Conservation (phyloP, 768 basidiomycete genomes). For the Auriculariales sp. region DNA sequence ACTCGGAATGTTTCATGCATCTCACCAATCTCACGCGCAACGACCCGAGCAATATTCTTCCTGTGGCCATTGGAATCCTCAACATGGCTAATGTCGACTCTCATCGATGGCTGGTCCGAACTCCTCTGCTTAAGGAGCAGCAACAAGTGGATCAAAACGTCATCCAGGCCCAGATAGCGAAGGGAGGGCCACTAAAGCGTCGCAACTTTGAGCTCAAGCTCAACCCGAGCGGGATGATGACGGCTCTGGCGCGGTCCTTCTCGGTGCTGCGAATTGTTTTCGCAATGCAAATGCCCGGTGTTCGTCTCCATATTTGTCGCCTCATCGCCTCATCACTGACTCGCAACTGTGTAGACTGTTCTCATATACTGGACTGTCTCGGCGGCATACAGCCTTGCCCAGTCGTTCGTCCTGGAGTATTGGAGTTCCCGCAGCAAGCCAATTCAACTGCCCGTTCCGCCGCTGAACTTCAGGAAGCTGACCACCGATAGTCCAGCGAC, state of each 20-base stretch:
- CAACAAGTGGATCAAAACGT: conserved; percentile 24
- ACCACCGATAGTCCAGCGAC: conserved; percentile 1
- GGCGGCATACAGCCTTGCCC: conserved; percentile 54
- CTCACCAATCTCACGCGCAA: conserved; percentile 55
- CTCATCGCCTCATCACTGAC: conserved; percentile 5
- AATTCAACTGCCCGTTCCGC: neutral
- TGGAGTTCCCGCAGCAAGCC: conserved; percentile 30
- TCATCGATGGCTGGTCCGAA: conserved; percentile 54
- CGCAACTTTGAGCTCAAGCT: conserved; percentile 30
- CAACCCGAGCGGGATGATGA: conserved; percentile 35
- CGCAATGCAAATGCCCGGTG: conserved; percentile 57
- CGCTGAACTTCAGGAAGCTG: neutral
- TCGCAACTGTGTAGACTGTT: conserved; percentile 39
- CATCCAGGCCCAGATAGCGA: conserved; percentile 28
- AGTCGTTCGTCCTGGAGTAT: conserved; percentile 63
- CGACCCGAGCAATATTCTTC: conserved; percentile 55
- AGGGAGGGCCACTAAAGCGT: conserved; percentile 26
- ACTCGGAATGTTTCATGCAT: conserved; percentile 64
- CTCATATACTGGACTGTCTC: conserved; percentile 69
- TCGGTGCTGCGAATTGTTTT: conserved; percentile 55
- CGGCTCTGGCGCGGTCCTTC: conserved; percentile 36
- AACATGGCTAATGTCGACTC: conserved; percentile 73
- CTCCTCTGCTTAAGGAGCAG: conserved; percentile 26
- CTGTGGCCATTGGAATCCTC: conserved; percentile 55
- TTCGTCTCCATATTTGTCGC: conserved; percentile 18